Percentiles rank a stretch among this genome's conserved stretches.
Conservation (phyloP, 306 rosid species). For the Cicer bijugum region DNA sequence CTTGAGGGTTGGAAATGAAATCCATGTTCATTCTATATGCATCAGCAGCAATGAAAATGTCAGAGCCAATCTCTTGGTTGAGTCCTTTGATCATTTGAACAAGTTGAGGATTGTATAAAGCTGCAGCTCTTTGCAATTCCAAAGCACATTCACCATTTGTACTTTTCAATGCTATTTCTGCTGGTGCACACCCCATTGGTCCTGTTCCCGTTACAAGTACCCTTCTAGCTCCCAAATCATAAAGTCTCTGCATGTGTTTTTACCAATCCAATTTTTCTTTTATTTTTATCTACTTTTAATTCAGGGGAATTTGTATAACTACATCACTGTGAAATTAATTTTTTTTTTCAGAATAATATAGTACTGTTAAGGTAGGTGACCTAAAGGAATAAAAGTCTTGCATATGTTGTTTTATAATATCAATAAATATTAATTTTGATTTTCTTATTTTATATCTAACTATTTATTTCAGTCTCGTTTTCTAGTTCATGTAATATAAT, state of each 20-base stretch:
- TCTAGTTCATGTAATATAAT: no score
- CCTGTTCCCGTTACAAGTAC: conserved; percentile 78
- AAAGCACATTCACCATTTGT: conserved; percentile 57
- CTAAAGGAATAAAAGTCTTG: no score
- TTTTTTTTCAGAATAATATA: no score
- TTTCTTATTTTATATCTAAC: no score
- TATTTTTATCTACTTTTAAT: no score
- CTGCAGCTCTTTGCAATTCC: conserved; percentile 70
- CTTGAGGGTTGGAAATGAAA: conserved; percentile 60
- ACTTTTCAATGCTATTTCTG: conserved; percentile 66
- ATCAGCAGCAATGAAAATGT: conserved; percentile 65
- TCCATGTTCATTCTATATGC: conserved; percentile 67
- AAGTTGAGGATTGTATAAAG: conserved; percentile 71
- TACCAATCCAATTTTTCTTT: not conserved
- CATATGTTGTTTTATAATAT: no score
- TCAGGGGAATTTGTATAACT: no score
- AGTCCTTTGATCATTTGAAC: conserved; percentile 48
- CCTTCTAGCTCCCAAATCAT: conserved; percentile 71
- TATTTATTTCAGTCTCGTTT: no score
- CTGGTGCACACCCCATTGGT: conserved; percentile 80
- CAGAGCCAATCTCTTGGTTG: conserved; percentile 55
- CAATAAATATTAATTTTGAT: no score
- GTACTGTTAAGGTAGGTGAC: no score
- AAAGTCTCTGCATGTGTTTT: conserved; percentile 55
- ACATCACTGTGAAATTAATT: no score